phyloP scores from a whole-genome alignment of 2,329 filamentous ascomycete species.

The Curvularia verruculosa region DNA sequence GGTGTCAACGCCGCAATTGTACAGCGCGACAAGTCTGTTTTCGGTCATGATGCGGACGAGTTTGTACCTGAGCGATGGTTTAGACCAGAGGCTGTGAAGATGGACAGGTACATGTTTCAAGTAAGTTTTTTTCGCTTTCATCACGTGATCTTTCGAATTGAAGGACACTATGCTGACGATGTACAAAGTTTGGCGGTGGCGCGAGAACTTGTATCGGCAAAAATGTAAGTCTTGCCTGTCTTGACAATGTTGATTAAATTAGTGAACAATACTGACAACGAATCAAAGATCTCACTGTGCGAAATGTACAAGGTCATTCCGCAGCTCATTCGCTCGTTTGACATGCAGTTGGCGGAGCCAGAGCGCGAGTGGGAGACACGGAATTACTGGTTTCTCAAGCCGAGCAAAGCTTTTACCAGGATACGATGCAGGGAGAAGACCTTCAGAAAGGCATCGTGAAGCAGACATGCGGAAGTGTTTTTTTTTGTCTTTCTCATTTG shows the following conservation, averaged over 20 bases:
- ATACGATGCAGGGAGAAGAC: not conserved
- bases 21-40: slow-evolving; percentile 69
- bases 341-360: slow-evolving; percentile 9
- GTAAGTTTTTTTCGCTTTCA: not conserved
- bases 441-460: not conserved
- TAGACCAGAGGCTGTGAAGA: slow-evolving; percentile 59
- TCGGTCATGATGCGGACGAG: slow-evolving; percentile 67
- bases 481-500: not conserved
- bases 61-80: slow-evolving; percentile 72
- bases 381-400: slow-evolving; percentile 21
- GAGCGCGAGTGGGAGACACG: slow-evolving; percentile 12
- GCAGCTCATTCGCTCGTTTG: slow-evolving; percentile 7
- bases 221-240: not conserved
- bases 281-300: slow-evolving; percentile 7
- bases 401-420: slow-evolving; percentile 1
- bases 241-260: too few relatives aligned
- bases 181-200: slow-evolving; percentile 7
- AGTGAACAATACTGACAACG: not conserved
- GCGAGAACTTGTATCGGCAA: slow-evolving; percentile 9
- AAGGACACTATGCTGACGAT: not conserved
- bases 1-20: slow-evolving; percentile 76
- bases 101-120: slow-evolving; percentile 59
- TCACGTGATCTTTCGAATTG: too few relatives aligned
- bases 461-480: not conserved
- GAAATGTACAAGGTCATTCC: slow-evolving; percentile 19